phyloP scores from a whole-genome alignment of 1,284 basidiomycete genomes.

The Apiotrichum siamense region DNA sequence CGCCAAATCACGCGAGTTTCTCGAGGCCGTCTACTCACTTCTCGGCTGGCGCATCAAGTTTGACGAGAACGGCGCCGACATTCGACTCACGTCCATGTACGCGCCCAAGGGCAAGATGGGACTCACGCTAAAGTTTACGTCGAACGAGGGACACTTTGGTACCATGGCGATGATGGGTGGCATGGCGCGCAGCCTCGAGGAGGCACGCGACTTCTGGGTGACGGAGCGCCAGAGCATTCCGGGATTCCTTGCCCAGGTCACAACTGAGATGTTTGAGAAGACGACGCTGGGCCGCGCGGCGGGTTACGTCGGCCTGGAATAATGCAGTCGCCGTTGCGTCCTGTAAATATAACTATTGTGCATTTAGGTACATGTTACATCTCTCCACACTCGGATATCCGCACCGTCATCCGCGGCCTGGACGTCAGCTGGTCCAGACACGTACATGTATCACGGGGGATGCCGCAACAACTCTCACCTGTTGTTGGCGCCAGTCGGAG shows the following conservation, averaged over 20 bases:
- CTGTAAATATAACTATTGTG: not conserved
- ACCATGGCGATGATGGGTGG: constrained; percentile 50
- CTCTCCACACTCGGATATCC: constrained; percentile 50
- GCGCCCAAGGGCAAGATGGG: constrained; percentile 51
- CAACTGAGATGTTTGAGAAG: constrained; percentile 51
- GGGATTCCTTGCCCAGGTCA: constrained; percentile 52
- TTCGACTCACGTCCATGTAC: constrained; percentile 54
- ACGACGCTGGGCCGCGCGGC: constrained; percentile 44
- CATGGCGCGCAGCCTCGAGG: constrained; percentile 46
- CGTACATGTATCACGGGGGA: no score
- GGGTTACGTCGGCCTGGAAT: constrained; percentile 41
- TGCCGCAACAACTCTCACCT: constrained; percentile 37
- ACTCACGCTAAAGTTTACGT: constrained; percentile 48
- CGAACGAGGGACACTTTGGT: constrained; percentile 50
- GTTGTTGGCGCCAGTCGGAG: constrained; percentile 64
- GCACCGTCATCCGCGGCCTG: constrained; percentile 22
- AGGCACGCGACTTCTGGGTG: constrained; percentile 51
- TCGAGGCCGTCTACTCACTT: constrained; percentile 53
- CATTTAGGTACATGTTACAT: constrained; percentile 39
- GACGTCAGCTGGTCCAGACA: not conserved
- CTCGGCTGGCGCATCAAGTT: constrained; percentile 55
- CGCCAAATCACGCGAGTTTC: constrained; percentile 52
- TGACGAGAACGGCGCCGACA: constrained; percentile 51
- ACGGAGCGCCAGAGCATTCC: constrained; percentile 51
- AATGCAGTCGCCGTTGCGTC: not conserved